These are phyloP conservation scores for Rubia peregrina DNA, from an alignment of 305 asterid genomes.

Conservation along the genomic window DNA sequence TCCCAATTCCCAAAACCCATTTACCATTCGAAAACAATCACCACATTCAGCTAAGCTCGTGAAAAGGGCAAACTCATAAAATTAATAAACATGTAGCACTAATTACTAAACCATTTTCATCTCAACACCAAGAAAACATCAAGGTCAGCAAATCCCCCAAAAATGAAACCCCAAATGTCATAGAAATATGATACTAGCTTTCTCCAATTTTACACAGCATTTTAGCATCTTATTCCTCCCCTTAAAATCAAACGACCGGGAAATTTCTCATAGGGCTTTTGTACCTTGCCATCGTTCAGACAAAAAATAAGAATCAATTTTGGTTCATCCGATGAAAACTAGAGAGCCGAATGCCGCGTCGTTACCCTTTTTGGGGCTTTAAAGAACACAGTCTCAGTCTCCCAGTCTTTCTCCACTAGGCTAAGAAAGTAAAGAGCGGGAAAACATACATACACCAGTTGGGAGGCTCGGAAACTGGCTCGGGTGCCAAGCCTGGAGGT, in stretches of 20 bases:
- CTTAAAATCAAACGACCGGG: not conserved
- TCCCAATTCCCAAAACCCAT: not conserved
- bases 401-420: conserved; percentile 40
- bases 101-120: not conserved
- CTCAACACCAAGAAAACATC: not conserved
- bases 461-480: conserved; percentile 18
- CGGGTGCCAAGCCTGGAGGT: conserved; percentile 32
- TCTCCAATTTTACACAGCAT: not conserved
- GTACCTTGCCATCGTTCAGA: conserved; percentile 18
- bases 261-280: not conserved
- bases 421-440: conserved; percentile 65
- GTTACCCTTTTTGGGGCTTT: not conserved
- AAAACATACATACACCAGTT: conserved; percentile 27
- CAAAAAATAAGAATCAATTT: not conserved
- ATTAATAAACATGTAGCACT: not conserved
- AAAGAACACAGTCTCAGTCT: not conserved
- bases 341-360: conserved; percentile 5
- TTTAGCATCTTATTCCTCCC: not conserved
- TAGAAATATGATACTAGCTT: conserved; percentile 1
- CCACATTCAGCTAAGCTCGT: not conserved
- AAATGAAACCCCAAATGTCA: not conserved
- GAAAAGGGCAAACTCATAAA: not conserved
- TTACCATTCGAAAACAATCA: not conserved
- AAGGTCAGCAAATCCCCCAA: not conserved
- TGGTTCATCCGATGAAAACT: not conserved